A percentile compares a stretch with the other conserved stretches of the same genome.
Conservation (phyloP, 2,329 filamentous ascomycete species). For the Trichoderma guizhouense region DNA sequence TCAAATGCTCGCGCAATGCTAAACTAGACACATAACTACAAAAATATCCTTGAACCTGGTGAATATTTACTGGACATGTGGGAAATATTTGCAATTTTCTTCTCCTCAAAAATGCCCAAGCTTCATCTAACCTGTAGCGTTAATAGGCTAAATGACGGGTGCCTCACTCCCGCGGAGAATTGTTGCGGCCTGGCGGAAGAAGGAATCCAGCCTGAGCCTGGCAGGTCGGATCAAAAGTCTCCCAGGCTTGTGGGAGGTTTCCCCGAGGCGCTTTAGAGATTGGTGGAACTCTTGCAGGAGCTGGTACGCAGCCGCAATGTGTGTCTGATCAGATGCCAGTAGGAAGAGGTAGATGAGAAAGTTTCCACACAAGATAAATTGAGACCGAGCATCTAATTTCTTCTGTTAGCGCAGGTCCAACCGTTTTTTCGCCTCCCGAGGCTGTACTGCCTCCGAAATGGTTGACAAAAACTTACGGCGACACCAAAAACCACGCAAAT, state of each 20-base stretch:
- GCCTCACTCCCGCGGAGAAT: conserved; percentile 24
- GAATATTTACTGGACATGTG: background rate
- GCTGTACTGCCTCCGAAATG: background rate
- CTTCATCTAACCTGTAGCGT: background rate
- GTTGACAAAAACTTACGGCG: conserved; percentile 34
- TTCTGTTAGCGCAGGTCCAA: background rate
- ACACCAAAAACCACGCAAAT: conserved; percentile 43
- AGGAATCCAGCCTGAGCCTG: conserved; percentile 38
- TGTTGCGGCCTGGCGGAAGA: conserved; percentile 37
- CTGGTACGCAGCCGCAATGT: conserved; percentile 36
- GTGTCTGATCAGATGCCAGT: conserved; percentile 35
- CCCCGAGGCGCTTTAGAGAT: conserved; percentile 34
- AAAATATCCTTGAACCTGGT: background rate
- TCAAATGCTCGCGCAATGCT: background rate
- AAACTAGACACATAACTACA: background rate
- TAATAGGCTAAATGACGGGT: background rate
- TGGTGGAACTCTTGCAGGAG: conserved; percentile 37
- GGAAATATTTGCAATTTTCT: background rate
- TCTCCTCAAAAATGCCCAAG: background rate
- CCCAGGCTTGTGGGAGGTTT: conserved; percentile 31
- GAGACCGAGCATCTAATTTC: conserved; percentile 35
- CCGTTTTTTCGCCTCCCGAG: background rate
- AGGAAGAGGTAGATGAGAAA: conserved; percentile 49
- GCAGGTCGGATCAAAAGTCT: conserved; percentile 35
- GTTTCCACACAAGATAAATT: conserved; percentile 46